A percentile compares a stretch with the other conserved stretches of the same genome.
These are phyloP conservation scores for Ascosphaera pollenicola DNA, from an alignment of 2,329 filamentous ascomycete genomes.

Conservation along the genomic window DNA sequence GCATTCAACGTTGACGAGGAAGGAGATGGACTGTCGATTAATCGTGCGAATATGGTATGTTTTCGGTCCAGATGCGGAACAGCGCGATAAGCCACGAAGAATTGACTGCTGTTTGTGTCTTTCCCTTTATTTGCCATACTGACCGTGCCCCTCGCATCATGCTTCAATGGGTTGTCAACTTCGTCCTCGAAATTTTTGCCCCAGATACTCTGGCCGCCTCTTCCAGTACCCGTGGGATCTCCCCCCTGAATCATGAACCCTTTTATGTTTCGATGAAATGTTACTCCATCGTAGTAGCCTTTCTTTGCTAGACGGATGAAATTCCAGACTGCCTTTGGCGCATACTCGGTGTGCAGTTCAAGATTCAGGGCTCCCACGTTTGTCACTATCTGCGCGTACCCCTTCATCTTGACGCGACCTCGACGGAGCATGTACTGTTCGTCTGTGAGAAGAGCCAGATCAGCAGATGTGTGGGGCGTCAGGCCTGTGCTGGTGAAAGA, in stretches of 20 bases:
- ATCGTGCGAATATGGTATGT: conserved; percentile 84
- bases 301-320: conserved; percentile 73
- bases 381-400: conserved; percentile 77
- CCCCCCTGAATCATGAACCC: conserved; percentile 98
- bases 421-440: conserved; percentile 96
- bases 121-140: conserved; percentile 99
- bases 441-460: conserved; percentile 67
- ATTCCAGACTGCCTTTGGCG: conserved; percentile 91
- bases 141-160: conserved; percentile 56
- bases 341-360: conserved; percentile 75
- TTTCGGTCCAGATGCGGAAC: conserved; percentile 77
- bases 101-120: conserved; percentile 90
- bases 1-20: conserved; percentile 34
- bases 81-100: conserved; percentile 76
- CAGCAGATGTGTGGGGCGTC: conserved; percentile 73
- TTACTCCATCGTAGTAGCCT: conserved; percentile 67
- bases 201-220: conserved; percentile 82
- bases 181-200: conserved; percentile 88
- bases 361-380: conserved; percentile 67
- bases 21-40: conserved; percentile 42
- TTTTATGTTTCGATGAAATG: conserved; percentile 83
- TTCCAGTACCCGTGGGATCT: conserved; percentile 77
- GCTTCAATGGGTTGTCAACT: conserved; percentile 70
- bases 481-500: conserved; percentile 90
- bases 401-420: conserved; percentile 68